Percentiles rank a stretch among this genome's conserved stretches.
Evolutionary conservation across 345 rosid genomes (phyloP).

Genomic region (Dipteronia sinensis): DNA sequence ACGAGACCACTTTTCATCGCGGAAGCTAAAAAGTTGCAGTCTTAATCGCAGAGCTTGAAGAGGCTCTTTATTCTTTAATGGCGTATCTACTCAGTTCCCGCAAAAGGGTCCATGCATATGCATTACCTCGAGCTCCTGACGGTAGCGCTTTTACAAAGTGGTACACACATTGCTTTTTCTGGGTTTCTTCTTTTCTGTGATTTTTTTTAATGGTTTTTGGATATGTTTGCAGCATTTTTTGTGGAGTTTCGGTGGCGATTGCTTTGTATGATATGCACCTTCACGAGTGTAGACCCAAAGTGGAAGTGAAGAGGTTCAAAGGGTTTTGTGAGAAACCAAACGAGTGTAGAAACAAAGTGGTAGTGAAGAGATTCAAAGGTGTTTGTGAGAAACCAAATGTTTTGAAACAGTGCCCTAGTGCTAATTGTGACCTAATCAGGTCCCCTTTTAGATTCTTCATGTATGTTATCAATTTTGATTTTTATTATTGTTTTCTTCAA

Average conservation of each 20-base stretch:
- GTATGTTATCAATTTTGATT: conserved; percentile 38
- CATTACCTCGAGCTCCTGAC: conserved; percentile 69
- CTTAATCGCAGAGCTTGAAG: conserved; percentile 20
- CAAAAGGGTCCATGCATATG: conserved; percentile 67
- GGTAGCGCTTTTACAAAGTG: conserved; percentile 83
- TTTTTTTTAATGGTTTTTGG: background rate
- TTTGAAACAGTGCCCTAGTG: conserved; percentile 20
- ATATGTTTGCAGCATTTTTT: conserved; percentile 42
- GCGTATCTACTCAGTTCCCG: conserved; percentile 57
- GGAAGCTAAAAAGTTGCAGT: conserved; percentile 22
- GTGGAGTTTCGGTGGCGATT: conserved; percentile 61
- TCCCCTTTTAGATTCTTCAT: conserved; percentile 72
- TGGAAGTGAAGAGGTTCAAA: conserved; percentile 64
- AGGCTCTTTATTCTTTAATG: conserved; percentile 48
- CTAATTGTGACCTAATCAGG: conserved; percentile 52
- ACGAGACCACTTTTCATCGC: background rate
- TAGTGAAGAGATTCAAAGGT: conserved; percentile 70
- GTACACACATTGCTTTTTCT: conserved; percentile 30
- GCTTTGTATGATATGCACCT: conserved; percentile 74
- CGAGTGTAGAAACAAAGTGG: conserved; percentile 25
- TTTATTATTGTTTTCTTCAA: background rate
- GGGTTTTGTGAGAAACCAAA: conserved; percentile 38
- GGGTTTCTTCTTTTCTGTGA: background rate
- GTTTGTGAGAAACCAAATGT: conserved; percentile 30
- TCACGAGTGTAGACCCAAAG: conserved; percentile 34